Conservation (phyloP, 345 rosid species). For the Populus deltoides region DNA sequence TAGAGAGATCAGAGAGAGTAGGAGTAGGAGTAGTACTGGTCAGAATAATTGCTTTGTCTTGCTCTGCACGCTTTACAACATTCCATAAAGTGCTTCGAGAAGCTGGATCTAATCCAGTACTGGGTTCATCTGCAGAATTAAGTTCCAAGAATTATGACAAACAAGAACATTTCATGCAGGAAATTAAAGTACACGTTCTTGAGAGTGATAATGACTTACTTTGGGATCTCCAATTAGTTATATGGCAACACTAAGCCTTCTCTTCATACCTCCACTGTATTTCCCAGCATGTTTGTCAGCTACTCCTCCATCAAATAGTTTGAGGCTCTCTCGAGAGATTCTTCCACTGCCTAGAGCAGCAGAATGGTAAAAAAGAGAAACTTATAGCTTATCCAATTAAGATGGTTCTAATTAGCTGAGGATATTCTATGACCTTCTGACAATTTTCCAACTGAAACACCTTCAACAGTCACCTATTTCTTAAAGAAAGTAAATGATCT, state of each 20-base stretch:
- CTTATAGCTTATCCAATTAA: background rate
- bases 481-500: background rate
- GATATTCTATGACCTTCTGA: too few species aligned
- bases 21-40: too few species aligned
- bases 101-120: conserved; percentile 95
- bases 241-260: conserved; percentile 93
- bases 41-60: too few species aligned
- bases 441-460: too few species aligned
- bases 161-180: background rate
- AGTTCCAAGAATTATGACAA: conserved; percentile 1
- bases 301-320: conserved; percentile 74
- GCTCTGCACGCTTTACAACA: too few species aligned
- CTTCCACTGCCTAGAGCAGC: conserved; percentile 76
- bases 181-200: background rate
- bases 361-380: conserved; percentile 6
- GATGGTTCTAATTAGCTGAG: too few species aligned
- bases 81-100: too few species aligned
- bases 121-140: conserved; percentile 60
- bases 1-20: conserved; percentile 26
- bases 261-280: conserved; percentile 97
- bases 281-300: conserved; percentile 81
- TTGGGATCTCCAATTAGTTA: conserved; percentile 89
- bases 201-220: conserved; percentile 35
- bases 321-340: conserved; percentile 69
- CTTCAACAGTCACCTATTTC: too few species aligned